phyloP scores from a whole-genome alignment of 2,329 filamentous ascomycete genomes.

The Microcyclospora pomicola region DNA sequence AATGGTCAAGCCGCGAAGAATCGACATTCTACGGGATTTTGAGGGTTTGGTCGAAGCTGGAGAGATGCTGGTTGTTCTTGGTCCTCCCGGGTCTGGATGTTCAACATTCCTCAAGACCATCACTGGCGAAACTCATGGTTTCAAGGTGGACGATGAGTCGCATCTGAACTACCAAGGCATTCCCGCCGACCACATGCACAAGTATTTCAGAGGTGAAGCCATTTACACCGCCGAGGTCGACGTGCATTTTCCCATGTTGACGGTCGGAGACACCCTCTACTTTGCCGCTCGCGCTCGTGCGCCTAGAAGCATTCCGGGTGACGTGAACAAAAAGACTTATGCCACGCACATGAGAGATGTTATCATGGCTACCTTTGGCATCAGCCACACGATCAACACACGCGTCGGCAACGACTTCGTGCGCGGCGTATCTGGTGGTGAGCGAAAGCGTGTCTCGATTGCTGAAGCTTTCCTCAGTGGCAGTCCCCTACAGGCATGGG shows the following conservation, averaged over 20 bases:
- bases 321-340: constrained; percentile 41
- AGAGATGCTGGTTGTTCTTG: constrained; percentile 64
- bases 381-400: constrained; percentile 59
- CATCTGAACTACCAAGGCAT: constrained; percentile 77
- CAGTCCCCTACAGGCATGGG: constrained; percentile 55
- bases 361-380: constrained; percentile 62
- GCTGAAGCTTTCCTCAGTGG: constrained; percentile 60
- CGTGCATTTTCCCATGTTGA: constrained; percentile 64
- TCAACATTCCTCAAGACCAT: constrained; percentile 77
- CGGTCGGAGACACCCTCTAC: constrained; percentile 63
- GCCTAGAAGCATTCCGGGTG: constrained; percentile 46
- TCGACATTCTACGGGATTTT: constrained; percentile 52
- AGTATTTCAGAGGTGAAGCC: constrained; percentile 65
- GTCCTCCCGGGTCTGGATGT: constrained; percentile 56
- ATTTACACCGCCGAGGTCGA: constrained; percentile 81
- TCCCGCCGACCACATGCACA: constrained; percentile 60
- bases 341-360: constrained; percentile 54
- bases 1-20: constrained; percentile 17
- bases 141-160: constrained; percentile 54
- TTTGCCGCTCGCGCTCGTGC: constrained; percentile 62
- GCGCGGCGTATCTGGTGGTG: constrained; percentile 60
- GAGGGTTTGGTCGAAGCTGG: constrained; percentile 56
- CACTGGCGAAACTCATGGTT: constrained; percentile 68
- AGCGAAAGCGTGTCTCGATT: constrained; percentile 68
- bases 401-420: constrained; percentile 62